Conservation (phyloP, 1,284 basidiomycete species). For the Paramarasmius palmivorus region DNA sequence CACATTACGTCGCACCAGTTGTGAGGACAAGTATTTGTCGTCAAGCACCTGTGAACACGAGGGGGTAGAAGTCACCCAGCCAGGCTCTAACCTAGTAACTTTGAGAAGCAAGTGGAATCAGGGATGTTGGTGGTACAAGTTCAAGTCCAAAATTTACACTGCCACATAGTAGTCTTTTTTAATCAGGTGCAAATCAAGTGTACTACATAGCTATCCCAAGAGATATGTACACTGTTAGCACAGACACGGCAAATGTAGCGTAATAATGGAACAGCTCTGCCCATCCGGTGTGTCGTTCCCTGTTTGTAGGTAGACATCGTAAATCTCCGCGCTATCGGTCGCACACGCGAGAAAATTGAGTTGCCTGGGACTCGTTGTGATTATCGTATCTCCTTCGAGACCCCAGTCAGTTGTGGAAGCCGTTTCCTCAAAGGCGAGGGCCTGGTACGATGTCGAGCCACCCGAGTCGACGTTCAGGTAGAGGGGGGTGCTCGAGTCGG, state of each 20-base stretch:
- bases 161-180: too few species aligned
- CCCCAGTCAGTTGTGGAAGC: constrained; percentile 57
- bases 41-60: too few species aligned
- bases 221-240: too few species aligned
- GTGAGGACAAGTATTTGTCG: too few species aligned
- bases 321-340: constrained; percentile 41
- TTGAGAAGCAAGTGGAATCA: too few species aligned
- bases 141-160: too few species aligned
- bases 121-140: too few species aligned
- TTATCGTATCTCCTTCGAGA: constrained; percentile 61
- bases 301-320: constrained; percentile 50
- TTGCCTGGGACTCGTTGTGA: constrained; percentile 49
- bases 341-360: constrained; percentile 59
- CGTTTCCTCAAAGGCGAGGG: constrained; percentile 44
- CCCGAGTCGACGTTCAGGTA: constrained; percentile 49
- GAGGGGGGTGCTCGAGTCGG: constrained; percentile 38
- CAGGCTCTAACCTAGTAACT: too few species aligned
- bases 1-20: too few species aligned
- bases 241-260: constrained; percentile 54
- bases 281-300: constrained; percentile 51
- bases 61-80: too few species aligned
- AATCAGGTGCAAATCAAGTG: too few species aligned
- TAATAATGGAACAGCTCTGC: constrained; percentile 40
- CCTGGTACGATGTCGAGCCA: constrained; percentile 48
- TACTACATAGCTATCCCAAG: too few species aligned